phyloP scores from a whole-genome alignment of 75 land plant genomes.

The Cryptomeria japonica region DNA sequence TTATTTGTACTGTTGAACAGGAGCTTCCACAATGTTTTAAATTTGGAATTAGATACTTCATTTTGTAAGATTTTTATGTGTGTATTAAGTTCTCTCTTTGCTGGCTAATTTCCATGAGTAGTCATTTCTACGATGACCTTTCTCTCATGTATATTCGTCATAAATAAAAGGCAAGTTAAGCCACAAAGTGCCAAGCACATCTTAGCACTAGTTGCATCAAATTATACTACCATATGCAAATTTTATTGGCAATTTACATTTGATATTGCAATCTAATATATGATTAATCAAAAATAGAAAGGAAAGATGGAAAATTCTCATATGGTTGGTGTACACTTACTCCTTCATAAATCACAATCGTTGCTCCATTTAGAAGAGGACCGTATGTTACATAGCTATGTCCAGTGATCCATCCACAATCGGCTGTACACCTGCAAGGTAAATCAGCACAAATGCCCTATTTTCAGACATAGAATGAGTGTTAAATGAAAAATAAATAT shows the following conservation, averaged over 20 bases:
- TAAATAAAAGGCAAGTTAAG: not conserved
- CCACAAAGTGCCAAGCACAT: not conserved
- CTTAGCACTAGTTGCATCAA: not conserved
- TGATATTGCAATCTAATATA: not conserved
- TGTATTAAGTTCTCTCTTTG: not conserved
- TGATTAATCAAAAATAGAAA: not conserved
- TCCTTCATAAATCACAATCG: constrained; percentile 86
- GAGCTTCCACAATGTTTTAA: not conserved
- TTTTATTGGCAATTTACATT: not conserved
- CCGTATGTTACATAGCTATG: constrained; percentile 99
- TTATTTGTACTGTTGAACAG: not conserved
- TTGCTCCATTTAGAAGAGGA: constrained; percentile 88
- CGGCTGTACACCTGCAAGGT: constrained; percentile 90
- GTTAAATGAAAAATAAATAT: not conserved
- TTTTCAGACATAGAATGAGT: not conserved
- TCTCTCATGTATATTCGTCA: not conserved
- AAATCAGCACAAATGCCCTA: not conserved
- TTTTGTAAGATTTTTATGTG: not conserved
- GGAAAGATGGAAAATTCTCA: not conserved
- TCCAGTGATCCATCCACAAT: constrained; percentile 99
- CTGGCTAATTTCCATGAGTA: not conserved
- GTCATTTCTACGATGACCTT: not conserved
- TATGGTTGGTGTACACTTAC: constrained; percentile 31
- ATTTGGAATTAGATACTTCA: not conserved
- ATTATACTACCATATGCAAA: not conserved